These are phyloP conservation scores for Yamadazyma insecticola DNA, from an alignment of 805 yeast species.

Conservation along the genomic window DNA sequence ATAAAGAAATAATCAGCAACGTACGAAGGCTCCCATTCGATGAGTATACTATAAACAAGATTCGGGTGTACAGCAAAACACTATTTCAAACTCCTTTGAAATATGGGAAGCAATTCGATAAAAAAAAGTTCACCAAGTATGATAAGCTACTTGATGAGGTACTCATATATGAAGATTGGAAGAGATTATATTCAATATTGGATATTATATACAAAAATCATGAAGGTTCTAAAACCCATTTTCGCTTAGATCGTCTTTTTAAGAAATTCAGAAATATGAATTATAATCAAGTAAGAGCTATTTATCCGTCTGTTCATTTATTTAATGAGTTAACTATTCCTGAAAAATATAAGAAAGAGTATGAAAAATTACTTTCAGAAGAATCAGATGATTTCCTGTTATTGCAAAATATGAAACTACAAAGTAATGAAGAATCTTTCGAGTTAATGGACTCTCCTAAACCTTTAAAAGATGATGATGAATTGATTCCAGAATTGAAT, in stretches of 20 bases:
- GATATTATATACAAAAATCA: constrained; percentile 23
- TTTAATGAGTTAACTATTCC: constrained; percentile 11
- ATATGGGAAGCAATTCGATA: constrained; percentile 6
- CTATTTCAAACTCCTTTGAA: constrained; percentile 9
- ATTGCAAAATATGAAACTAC: constrained; percentile 7
- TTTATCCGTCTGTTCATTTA: constrained; percentile 34
- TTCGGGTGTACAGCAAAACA: constrained; percentile 8
- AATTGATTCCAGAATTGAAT: background rate
- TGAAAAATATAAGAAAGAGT: constrained; percentile 8
- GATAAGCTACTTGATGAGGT: constrained; percentile 19
- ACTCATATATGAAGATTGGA: constrained; percentile 23
- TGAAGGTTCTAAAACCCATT: constrained; percentile 2
- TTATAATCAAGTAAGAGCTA: constrained; percentile 16
- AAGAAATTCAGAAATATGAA: constrained; percentile 15
- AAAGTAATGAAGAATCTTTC: background rate
- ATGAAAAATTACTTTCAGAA: constrained; percentile 8
- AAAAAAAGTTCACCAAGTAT: constrained; percentile 10
- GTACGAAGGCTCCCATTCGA: constrained; percentile 30
- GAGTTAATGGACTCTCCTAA: background rate
- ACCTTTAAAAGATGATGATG: background rate
- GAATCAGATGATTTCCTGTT: constrained; percentile 10
- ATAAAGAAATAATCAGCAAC: constrained; percentile 19
- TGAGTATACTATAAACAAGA: constrained; percentile 3
- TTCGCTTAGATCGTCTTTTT: constrained; percentile 16
- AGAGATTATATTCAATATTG: constrained; percentile 17